Percentiles rank a stretch among this genome's conserved stretches.
These are phyloP conservation scores for Neonectria sp. DNA, from an alignment of 2,329 filamentous ascomycete species.

Conservation along the genomic window DNA sequence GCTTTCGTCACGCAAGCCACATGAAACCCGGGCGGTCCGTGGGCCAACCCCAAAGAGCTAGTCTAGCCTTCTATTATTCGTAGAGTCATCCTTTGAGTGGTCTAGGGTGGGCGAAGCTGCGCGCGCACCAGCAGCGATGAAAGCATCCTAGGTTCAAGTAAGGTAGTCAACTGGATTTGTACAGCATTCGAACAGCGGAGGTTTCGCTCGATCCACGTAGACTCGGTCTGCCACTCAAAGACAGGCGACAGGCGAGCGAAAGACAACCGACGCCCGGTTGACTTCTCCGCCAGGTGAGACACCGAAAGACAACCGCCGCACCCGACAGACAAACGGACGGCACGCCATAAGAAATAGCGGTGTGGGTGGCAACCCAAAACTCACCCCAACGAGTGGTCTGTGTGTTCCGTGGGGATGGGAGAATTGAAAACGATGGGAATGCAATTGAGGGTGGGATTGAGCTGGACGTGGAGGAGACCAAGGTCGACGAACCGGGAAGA, in stretches of 20 bases:
- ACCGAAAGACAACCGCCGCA: constrained; percentile 37
- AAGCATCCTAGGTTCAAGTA: neutral
- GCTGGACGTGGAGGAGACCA: constrained; percentile 8
- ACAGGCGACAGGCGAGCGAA: neutral
- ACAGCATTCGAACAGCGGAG: neutral
- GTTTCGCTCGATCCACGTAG: constrained; percentile 14
- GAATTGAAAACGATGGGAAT: constrained; percentile 23
- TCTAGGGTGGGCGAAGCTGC: constrained; percentile 16
- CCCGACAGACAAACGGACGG: constrained; percentile 34
- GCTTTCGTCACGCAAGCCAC: constrained; percentile 27
- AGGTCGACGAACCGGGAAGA: constrained; percentile 10
- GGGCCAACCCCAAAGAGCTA: constrained; percentile 3
- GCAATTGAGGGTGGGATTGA: constrained; percentile 20
- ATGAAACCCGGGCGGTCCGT: constrained; percentile 19
- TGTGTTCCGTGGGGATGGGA: constrained; percentile 38
- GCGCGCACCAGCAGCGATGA: constrained; percentile 10
- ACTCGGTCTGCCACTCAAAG: neutral
- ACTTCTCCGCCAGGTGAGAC: constrained; percentile 45
- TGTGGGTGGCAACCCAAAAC: constrained; percentile 37
- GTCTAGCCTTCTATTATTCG: neutral
- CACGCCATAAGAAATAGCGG: constrained; percentile 43
- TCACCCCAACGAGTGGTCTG: constrained; percentile 37
- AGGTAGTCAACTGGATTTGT: neutral
- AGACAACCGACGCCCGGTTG: neutral
- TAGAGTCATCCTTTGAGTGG: constrained; percentile 4